These are phyloP conservation scores for Malus orientalis DNA, from an alignment of 306 rosid species.

Conservation along the genomic window DNA sequence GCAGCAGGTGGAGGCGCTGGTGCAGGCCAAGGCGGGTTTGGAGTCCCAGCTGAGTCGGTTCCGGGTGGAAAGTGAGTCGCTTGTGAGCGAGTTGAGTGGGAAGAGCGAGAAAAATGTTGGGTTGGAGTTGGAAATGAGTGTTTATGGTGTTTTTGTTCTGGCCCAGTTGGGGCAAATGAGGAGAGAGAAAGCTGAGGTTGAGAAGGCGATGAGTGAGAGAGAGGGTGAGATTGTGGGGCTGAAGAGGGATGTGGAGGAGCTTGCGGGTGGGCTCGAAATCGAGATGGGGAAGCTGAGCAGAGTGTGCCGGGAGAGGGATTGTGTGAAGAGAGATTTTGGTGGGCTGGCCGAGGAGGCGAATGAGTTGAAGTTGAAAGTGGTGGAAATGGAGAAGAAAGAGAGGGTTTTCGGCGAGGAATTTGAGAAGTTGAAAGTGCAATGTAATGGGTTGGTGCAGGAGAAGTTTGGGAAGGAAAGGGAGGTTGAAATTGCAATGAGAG, in stretches of 20 bases:
- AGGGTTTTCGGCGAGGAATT: slow-evolving; percentile 7
- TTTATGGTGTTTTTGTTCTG: slow-evolving; percentile 26
- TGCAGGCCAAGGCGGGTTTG: slow-evolving; percentile 20
- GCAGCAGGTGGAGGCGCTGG: slow-evolving; percentile 36
- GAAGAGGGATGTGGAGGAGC: slow-evolving; percentile 16
- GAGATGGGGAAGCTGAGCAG: slow-evolving; percentile 22
- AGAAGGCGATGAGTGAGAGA: slow-evolving; percentile 13
- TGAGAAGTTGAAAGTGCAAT: slow-evolving; percentile 21
- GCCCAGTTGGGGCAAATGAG: slow-evolving; percentile 31
- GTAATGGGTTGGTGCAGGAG: slow-evolving; percentile 19
- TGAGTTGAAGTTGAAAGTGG: slow-evolving; percentile 27
- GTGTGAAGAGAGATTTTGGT: slow-evolving; percentile 12
- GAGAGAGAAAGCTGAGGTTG: slow-evolving; percentile 30
- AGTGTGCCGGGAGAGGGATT: slow-evolving; percentile 43
- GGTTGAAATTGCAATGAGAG: slow-evolving; percentile 21
- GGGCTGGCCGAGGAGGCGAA: slow-evolving; percentile 14
- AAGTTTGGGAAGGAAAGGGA: slow-evolving; percentile 20
- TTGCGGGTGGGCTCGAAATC: slow-evolving; percentile 17
- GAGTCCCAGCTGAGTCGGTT: slow-evolving; percentile 23
- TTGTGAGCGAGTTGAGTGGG: slow-evolving; percentile 19
- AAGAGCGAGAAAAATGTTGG: slow-evolving; percentile 10
- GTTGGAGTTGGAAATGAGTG: slow-evolving; percentile 34
- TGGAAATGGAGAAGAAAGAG: slow-evolving; percentile 30
- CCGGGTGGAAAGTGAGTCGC: slow-evolving; percentile 17
- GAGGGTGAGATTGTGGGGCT: slow-evolving; percentile 29